These are phyloP conservation scores for Exsudoporus floridanus DNA, from an alignment of 1,284 basidiomycete species.

Conservation along the genomic window DNA sequence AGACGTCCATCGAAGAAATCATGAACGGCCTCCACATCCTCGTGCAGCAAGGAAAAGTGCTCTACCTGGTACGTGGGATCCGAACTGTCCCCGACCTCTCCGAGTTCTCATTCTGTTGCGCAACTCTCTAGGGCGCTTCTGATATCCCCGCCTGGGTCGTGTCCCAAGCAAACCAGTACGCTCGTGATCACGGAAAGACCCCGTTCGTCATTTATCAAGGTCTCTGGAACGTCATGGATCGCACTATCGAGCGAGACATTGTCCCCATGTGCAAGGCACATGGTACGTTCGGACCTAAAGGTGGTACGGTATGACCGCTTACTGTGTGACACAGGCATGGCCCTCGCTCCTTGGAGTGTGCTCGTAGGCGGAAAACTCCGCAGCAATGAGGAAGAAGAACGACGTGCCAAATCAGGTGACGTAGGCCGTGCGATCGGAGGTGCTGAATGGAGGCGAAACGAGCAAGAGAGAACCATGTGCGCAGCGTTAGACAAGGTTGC, in stretches of 20 bases:
- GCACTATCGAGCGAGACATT: conserved; percentile 53
- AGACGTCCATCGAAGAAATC: neutral
- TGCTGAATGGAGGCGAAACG: conserved; percentile 26
- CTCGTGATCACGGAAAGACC: conserved; percentile 43
- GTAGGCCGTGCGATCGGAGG: conserved; percentile 23
- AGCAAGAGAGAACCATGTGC: conserved; percentile 19
- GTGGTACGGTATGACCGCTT: no score
- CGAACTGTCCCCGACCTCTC: no score
- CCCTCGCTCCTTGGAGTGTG: conserved; percentile 39
- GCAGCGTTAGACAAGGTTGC: conserved; percentile 2
- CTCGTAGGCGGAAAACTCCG: conserved; percentile 35
- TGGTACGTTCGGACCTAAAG: no score
- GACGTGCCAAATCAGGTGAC: conserved; percentile 20
- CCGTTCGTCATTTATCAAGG: conserved; percentile 57
- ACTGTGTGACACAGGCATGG: conserved; percentile 35
- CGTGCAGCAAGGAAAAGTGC: neutral
- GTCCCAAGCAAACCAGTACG: conserved; percentile 39
- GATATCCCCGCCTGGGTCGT: conserved; percentile 41
- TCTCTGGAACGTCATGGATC: conserved; percentile 48
- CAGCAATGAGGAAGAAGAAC: conserved; percentile 29
- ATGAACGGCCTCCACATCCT: neutral
- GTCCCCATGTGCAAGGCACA: conserved; percentile 45
- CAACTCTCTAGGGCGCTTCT: neutral
- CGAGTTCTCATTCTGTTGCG: no score
- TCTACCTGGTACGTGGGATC: neutral